Evolutionary conservation across 371 early-diverging fungal species (phyloP), one percentile per base, ranked within the genome.

Genomic region (Zancudomyces culisetae): DNA sequence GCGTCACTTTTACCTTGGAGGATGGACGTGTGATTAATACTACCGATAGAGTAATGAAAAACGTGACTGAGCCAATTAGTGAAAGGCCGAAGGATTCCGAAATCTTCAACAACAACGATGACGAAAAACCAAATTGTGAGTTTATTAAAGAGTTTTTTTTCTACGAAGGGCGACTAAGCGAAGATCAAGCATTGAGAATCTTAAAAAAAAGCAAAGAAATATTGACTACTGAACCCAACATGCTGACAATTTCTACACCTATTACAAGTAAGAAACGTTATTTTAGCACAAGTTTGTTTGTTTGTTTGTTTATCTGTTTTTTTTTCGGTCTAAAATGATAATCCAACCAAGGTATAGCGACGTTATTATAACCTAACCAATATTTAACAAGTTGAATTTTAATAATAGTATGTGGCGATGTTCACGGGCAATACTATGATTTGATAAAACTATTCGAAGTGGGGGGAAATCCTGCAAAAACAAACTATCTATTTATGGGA

Each of bases 361-460:
- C n/a, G n/a, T n/a, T n/a, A n/a, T n/a, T n/a, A n/a, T n/a, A n/a
- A n/a, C n/a, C n/a, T n/a, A n/a, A n/a, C n/a, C n/a, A n/a, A n/a
- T n/a, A n/a, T n/a, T n/a, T n/a, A n/a, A n/a, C n/a, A n/a, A n/a
- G n/a, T n/a, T n/a, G n/a, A n/a, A n/a, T n/a, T n/a, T n/a, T n/a
- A 2, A 28, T 61, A 26, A 13, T 43, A 51, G 52, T 95, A 13
- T 93, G 96, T 62, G 99, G 99, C 35, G 99, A 99, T 71, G 85
- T 99, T 28, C 99, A 99, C 64, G 99, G 99, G 8, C 99, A 99
- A 68, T 98, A 83, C 69, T 92, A 80, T 61, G 99, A 99, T 70
- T 73, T 99, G 60, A 85, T 98, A 83, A 95, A 92, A 62, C 74
- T 99, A 21, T 92, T 99, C 66, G 89, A 95, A 62, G 90, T 95